Conservation (phyloP, 441 rosid genomes). For the Theobroma grandiflorum region DNA sequence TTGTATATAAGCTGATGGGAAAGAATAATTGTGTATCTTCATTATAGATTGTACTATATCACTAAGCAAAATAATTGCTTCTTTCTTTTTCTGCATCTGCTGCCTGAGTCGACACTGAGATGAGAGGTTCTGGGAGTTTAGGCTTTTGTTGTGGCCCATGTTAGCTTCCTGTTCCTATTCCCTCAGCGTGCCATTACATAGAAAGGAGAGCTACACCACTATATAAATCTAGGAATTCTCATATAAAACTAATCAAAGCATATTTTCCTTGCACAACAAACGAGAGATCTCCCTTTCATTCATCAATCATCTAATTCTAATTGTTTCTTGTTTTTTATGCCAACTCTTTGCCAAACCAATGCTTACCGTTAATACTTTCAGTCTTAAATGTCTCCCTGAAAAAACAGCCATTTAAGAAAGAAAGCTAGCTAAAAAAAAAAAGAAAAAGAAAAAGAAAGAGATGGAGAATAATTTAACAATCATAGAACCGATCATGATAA, state of each 20-base stretch:
- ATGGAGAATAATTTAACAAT: slow-evolving; percentile 36
- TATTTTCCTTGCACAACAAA: slow-evolving; percentile 48
- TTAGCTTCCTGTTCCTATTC: slow-evolving; percentile 33
- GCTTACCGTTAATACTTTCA: slow-evolving; percentile 38
- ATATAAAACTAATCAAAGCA: slow-evolving; percentile 35
- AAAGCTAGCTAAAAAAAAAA: neutral
- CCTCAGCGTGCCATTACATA: slow-evolving; percentile 70
- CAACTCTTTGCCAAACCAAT: slow-evolving; percentile 43
- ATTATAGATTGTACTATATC: neutral
- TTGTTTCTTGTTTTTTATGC: slow-evolving; percentile 46
- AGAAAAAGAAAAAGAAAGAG: slow-evolving; percentile 21
- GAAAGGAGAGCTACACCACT: slow-evolving; percentile 67
- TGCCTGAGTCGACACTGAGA: neutral
- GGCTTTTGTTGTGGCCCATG: slow-evolving; percentile 32
- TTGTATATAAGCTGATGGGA: no score
- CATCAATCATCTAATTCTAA: slow-evolving; percentile 69
- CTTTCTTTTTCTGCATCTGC: neutral
- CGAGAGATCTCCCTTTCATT: slow-evolving; percentile 82
- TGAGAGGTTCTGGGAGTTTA: neutral
- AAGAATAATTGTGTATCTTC: no score
- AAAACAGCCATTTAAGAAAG: slow-evolving; percentile 30
- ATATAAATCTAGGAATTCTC: slow-evolving; percentile 43
- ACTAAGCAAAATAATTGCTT: neutral
- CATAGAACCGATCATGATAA: slow-evolving; percentile 32
- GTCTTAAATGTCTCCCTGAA: slow-evolving; percentile 35